Conservation (phyloP, 2,329 filamentous ascomycete species). For the Pestalotiopsis sp. region DNA sequence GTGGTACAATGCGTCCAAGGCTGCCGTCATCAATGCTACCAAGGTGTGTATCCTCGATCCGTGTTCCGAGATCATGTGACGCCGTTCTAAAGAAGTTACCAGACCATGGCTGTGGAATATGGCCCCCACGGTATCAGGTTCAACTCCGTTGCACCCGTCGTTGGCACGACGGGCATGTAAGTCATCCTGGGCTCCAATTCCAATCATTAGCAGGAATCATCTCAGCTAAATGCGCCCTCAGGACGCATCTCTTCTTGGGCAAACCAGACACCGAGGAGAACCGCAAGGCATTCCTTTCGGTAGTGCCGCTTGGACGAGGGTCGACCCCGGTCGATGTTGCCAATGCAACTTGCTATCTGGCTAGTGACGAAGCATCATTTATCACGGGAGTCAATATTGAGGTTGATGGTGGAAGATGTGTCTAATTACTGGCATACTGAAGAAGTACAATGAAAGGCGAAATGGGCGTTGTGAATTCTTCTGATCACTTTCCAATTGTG, state of each 20-base stretch:
- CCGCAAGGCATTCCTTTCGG: slow-evolving; percentile 53
- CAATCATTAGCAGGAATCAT: background rate
- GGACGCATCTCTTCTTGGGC: slow-evolving; percentile 55
- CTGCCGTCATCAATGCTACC: slow-evolving; percentile 61
- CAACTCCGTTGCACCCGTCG: slow-evolving; percentile 70
- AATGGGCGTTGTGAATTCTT: no score
- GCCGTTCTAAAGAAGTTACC: background rate
- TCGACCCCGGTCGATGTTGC: slow-evolving; percentile 67
- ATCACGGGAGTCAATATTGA: slow-evolving; percentile 74
- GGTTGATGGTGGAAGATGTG: slow-evolving; percentile 40
- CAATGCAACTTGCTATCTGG: slow-evolving; percentile 70
- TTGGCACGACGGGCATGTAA: slow-evolving; percentile 65
- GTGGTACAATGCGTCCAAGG: slow-evolving; percentile 71
- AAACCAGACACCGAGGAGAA: slow-evolving; percentile 66
- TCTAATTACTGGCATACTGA: slow-evolving; percentile 14
- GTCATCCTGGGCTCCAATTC: slow-evolving; percentile 13
- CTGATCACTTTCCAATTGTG: no score
- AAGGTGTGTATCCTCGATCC: slow-evolving; percentile 32
- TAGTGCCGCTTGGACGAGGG: slow-evolving; percentile 55
- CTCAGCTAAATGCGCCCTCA: slow-evolving; percentile 11
- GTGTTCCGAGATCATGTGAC: background rate
- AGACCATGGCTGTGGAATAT: slow-evolving; percentile 69
- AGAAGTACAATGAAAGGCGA: no score
- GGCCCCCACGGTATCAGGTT: slow-evolving; percentile 72
- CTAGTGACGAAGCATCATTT: slow-evolving; percentile 71